Evolutionary conservation across 257 asterid genomes (phyloP).

Genomic region (Scutellaria minor): DNA sequence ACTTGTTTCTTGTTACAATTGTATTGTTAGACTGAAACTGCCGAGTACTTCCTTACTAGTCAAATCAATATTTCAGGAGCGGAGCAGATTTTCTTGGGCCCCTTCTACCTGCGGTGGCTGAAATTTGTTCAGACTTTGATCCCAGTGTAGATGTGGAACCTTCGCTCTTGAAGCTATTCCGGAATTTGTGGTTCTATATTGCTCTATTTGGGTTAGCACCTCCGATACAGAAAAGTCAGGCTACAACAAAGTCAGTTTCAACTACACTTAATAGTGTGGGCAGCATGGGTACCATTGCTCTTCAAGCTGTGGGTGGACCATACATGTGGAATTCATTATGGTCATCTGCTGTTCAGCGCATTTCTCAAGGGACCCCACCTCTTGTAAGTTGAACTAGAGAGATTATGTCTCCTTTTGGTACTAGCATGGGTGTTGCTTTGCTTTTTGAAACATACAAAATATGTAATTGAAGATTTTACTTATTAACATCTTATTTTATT

Average conservation of each 20-base stretch:
- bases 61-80: slow-evolving; percentile 67
- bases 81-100: slow-evolving; percentile 99
- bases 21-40: slow-evolving; percentile 34
- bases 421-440: slow-evolving; percentile 13
- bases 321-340: slow-evolving; percentile 90
- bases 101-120: slow-evolving; percentile 97
- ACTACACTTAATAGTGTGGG: slow-evolving; percentile 81
- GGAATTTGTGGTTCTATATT: slow-evolving; percentile 98
- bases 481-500: neutral
- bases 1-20: slow-evolving; percentile 29
- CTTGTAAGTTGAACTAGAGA: slow-evolving; percentile 66
- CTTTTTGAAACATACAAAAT: neutral
- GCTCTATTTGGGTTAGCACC: slow-evolving; percentile 99
- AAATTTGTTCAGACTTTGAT: slow-evolving; percentile 95
- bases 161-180: slow-evolving; percentile 89
- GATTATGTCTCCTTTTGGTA: neutral
- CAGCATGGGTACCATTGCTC: slow-evolving; percentile 71
- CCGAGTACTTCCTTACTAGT: slow-evolving; percentile 39
- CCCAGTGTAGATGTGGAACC: slow-evolving; percentile 90
- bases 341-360: slow-evolving; percentile 92
- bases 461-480: neutral
- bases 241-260: slow-evolving; percentile 65
- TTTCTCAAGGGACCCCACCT: slow-evolving; percentile 99
- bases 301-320: slow-evolving; percentile 96
- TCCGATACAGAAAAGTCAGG: slow-evolving; percentile 73